Base-by-base conservation (phyloP, 2,329 filamentous ascomycete species). In the Cucurbitaria berberidis region DNA sequence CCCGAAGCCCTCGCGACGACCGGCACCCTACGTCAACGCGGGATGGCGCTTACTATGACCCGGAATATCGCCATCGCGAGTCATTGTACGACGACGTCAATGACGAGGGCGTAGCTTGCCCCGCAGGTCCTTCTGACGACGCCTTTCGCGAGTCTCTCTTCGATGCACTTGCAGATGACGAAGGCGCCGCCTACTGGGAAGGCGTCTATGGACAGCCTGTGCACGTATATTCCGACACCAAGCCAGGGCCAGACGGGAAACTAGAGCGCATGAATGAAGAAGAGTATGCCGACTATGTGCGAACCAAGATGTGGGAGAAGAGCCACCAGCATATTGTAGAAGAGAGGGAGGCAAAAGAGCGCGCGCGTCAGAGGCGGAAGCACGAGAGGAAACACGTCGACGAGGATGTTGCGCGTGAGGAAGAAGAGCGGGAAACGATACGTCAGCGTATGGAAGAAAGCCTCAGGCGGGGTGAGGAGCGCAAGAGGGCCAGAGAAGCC, bases 171-270 rank as follows among this genome's bases (percentile, higher is more conserved):
- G 93, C 92, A 32, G 95, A 99, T 75, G 93, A 98, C 70, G 95
- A 99, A 77, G 95, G 93, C 41, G 95, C 95, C 1, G 85, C 87
- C 7, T 99, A 95, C 78, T 99, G 95, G 95, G 89, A 97, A 74
- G 86, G 86, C 15, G 90, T 99, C n/a, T 99, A 98, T 76, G 93
- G 92, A 1, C 93, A 98, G 73, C 93, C 95, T 0, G 89, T 98
- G 44, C 92, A 97, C 75, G 84, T 86, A 6, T 97, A 96, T 71
- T 72, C 84, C 0, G 80, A 83, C 22, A 80, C 81, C 0, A 80
- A 69, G 83, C 83, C 57, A 74, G 86, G 67, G 46, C 77, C 60
- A 45, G 77, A 63, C 34, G 84, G 84, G 15, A 80, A 82, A 53
- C 80, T 96, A 11, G 91, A 96, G 74, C 83, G 82, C 59, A 98